Conservation (phyloP, 331 rosid species). For the Arachis monticola region DNA sequence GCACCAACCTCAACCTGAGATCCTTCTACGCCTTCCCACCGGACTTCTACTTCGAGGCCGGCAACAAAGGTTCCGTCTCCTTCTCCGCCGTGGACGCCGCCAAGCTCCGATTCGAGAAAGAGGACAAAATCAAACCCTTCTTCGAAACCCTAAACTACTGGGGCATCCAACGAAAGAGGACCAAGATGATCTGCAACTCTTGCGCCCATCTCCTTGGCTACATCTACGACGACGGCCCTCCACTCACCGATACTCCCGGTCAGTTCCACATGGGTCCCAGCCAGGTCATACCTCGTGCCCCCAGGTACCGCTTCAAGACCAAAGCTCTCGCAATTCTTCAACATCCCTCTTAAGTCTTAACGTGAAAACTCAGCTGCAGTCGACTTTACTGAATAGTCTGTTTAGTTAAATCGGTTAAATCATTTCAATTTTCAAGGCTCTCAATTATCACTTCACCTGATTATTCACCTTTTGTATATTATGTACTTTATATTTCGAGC, state of each 20-base stretch:
- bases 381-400: too few relatives aligned
- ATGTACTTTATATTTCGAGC: too few relatives aligned
- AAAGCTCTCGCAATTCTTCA: constrained; percentile 63
- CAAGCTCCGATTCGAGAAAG: constrained; percentile 75
- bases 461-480: too few relatives aligned
- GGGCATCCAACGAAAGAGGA: constrained; percentile 91
- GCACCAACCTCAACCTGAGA: constrained; percentile 63
- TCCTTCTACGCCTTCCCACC: constrained; percentile 58
- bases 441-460: too few relatives aligned
- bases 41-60: constrained; percentile 84
- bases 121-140: constrained; percentile 83
- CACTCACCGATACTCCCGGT: constrained; percentile 66
- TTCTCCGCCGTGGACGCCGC: constrained; percentile 65
- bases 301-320: constrained; percentile 75
- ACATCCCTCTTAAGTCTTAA: too few relatives aligned
- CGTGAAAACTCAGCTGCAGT: too few relatives aligned
- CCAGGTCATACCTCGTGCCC: constrained; percentile 86
- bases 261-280: constrained; percentile 92
- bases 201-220: constrained; percentile 68
- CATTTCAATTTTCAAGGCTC: too few relatives aligned
- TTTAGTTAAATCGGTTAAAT: too few relatives aligned
- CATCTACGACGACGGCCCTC: constrained; percentile 89
- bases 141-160: constrained; percentile 82
- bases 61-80: constrained; percentile 76
- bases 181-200: constrained; percentile 71